phyloP scores from a whole-genome alignment of 495 filamentous ascomycete genomes.

The Aspergillus avenaceus region DNA sequence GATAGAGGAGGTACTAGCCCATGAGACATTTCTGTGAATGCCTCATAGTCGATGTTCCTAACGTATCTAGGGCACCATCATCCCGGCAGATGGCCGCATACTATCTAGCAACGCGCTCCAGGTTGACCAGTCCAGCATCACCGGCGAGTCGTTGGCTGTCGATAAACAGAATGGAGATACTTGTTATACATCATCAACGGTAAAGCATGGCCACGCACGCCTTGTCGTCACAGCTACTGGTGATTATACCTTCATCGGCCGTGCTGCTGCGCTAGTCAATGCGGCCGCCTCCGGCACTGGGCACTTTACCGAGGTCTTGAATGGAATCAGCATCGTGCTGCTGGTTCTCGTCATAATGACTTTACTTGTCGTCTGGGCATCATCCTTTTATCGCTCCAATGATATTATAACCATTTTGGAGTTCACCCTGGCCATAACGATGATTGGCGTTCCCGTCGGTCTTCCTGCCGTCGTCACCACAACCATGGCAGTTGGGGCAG shows the following conservation, averaged over 20 bases:
- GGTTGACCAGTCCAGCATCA: conserved; percentile 89
- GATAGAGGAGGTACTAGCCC: conserved; percentile 64
- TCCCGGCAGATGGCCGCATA: conserved; percentile 84
- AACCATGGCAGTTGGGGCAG: conserved; percentile 93
- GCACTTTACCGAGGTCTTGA: conserved; percentile 86
- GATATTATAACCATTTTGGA: conserved; percentile 69
- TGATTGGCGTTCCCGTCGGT: conserved; percentile 92
- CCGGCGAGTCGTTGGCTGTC: conserved; percentile 87
- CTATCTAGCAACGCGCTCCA: conserved; percentile 76
- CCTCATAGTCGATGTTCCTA: background rate
- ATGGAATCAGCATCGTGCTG: conserved; percentile 71
- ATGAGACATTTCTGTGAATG: background rate
- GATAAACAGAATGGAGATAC: conserved; percentile 77
- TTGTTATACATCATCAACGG: conserved; percentile 78
- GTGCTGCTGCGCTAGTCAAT: conserved; percentile 79
- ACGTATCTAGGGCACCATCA: conserved; percentile 64
- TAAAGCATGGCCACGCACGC: conserved; percentile 85
- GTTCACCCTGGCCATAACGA: conserved; percentile 80
- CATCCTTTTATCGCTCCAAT: conserved; percentile 83
- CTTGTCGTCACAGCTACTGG: conserved; percentile 78
- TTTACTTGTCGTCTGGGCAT: conserved; percentile 77
- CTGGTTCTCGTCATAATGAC: conserved; percentile 77
- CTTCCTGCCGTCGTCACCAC: conserved; percentile 93
- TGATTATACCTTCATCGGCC: conserved; percentile 85
- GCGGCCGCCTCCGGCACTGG: conserved; percentile 65